Conservation (phyloP, 495 filamentous ascomycete genomes). For the Hyaloscypha hepaticicola region DNA sequence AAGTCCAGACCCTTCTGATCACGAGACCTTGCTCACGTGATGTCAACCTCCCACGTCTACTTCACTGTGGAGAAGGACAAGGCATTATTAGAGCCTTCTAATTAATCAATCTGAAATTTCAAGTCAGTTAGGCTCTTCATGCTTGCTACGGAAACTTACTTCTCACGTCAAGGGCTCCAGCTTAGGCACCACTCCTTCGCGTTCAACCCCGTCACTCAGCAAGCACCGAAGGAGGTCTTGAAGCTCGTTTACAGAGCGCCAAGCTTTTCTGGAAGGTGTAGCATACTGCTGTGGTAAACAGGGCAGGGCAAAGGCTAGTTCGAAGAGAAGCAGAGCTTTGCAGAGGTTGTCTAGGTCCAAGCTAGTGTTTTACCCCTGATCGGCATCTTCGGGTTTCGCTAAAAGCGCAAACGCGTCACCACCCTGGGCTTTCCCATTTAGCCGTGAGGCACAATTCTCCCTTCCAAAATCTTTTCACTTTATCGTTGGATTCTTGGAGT, state of each 20-base stretch:
- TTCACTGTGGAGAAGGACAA: background rate
- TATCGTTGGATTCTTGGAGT: too few species aligned
- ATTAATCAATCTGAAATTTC: background rate
- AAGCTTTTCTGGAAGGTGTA: background rate
- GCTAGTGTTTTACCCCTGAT: background rate
- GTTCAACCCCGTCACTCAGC: background rate
- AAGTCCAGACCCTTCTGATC: background rate
- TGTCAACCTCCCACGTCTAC: background rate
- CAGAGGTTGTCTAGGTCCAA: background rate
- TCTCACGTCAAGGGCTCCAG: too few species aligned
- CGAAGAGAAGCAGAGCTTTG: background rate
- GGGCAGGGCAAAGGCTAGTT: background rate
- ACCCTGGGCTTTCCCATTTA: background rate
- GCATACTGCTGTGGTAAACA: background rate
- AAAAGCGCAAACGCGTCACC: background rate
- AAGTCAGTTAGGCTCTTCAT: background rate
- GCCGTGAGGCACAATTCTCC: too few species aligned
- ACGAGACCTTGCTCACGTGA: background rate
- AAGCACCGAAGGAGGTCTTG: background rate
- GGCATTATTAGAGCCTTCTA: background rate
- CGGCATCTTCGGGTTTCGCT: conserved; percentile 4
- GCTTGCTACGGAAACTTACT: too few species aligned
- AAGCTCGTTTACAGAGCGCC: background rate
- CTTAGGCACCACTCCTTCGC: too few species aligned
- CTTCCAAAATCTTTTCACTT: too few species aligned